Base-by-base conservation (phyloP, 164 flowering plant genomes). In the Vitis amurensis region DNA sequence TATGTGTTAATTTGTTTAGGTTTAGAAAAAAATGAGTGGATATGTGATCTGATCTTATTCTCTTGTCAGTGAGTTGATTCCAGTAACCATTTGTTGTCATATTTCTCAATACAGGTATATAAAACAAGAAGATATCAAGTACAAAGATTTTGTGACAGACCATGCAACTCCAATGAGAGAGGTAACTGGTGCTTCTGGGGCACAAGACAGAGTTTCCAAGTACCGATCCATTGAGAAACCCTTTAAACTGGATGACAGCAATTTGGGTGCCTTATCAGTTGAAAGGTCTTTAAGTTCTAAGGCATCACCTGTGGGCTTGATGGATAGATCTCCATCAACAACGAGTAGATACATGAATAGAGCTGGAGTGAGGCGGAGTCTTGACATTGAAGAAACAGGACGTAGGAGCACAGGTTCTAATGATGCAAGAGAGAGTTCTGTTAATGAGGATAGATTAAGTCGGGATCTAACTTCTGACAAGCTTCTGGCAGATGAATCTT, bases 301-400 rank as follows among this genome's bases (percentile, higher is more conserved):
- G 64, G 80, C 76, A 60, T 85, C 93, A 59, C 89, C 97, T 23
- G 30, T 71, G 75, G 79, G 53, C 49, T 59, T 83, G 68, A 61
- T 57, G n/a, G 91, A 91, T 31, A 85, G 83, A 71, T 88, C 94
- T 55, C 92, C 92, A 55, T 83, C 94, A 60, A 83, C 97, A 23
- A 71, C 86, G n/a, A 83, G 81, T 23, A 81, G 86, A 67, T 77
- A 82, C 64, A 68, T 70, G 29, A 85, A 73, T 59, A 82, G 86
- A 74, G 19, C 74, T 71, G 73, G 77, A 74, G 74, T 66, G 27
- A 82, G 87, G 73, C 78, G 87, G 50, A 85, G 76, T 71, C 74
- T 84, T 82, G 92, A 93, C 59, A 67, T 77, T 68, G 98, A 89
- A 68, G 98, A 91, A 70, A 71, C 81, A 11, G 89, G 85, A 29